Conservation (phyloP, 2,329 filamentous ascomycete species). For the Furcasterigmium sp. region DNA sequence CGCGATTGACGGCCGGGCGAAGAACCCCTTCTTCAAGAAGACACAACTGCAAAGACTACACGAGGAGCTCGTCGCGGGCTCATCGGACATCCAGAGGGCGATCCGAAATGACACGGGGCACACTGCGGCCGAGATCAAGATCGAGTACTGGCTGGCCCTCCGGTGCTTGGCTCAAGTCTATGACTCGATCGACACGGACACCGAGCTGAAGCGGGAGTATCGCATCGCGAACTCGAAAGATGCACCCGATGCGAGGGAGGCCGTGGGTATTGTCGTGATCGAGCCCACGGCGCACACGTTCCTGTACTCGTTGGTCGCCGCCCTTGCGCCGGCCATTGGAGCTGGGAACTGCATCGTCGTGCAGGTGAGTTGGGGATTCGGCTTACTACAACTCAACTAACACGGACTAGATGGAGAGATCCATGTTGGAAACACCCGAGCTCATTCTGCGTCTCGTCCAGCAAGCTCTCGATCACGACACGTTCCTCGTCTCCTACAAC, state of each 20-base stretch:
- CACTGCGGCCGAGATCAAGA: conserved; percentile 17
- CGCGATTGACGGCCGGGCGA: conserved; percentile 35
- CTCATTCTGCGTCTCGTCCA: conserved; percentile 30
- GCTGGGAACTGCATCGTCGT: conserved; percentile 22
- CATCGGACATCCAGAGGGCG: conserved; percentile 27
- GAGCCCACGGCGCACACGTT: conserved; percentile 16
- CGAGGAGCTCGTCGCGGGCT: conserved; percentile 26
- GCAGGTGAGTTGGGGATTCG: conserved; percentile 11
- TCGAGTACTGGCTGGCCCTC: conserved; percentile 34
- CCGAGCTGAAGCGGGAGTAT: conserved; percentile 16
- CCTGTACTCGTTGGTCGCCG: conserved; percentile 18
- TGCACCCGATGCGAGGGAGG: conserved; percentile 6
- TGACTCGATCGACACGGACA: conserved; percentile 25
- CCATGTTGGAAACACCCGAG: conserved; percentile 24
- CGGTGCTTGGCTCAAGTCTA: conserved; percentile 32
- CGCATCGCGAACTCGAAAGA: conserved; percentile 10
- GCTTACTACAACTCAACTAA: conserved; percentile 11
- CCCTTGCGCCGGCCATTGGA: conserved; percentile 18
- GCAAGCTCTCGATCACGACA: conserved; percentile 38
- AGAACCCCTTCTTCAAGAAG: conserved; percentile 39
- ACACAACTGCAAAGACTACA: conserved; percentile 38
- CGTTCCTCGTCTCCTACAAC: conserved; percentile 35
- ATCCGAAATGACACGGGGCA: conserved; percentile 30
- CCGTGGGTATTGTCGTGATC: conserved; percentile 17
- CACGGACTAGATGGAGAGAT: conserved; percentile 29